Base-by-base conservation (phyloP, 2,329 filamentous ascomycete species). In the Claviceps digitariae region DNA sequence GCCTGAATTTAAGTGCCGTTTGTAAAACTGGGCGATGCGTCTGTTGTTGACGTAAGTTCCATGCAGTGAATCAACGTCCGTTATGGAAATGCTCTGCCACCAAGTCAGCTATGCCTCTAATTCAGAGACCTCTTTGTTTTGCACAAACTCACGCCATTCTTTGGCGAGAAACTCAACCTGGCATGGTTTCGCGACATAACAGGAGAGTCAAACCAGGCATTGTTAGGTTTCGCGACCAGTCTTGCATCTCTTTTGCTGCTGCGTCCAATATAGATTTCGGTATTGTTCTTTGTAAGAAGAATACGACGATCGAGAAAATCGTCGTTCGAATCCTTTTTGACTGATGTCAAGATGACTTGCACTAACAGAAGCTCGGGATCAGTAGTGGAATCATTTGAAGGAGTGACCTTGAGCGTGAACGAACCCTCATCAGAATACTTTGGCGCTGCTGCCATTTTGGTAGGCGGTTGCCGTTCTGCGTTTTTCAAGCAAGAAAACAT, bases 151-250 rank as follows among this genome's bases (percentile, higher is more conserved):
- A 79, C 79, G 64, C 74, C 70, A 7, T 64, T 60, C 2, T 72
- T 63, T 10, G 71, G 59, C 49, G 76, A 67, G 4, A 75, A 69
- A 17, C 62, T 58, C 4, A 84, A 61, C 45, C 76, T 67, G 17
- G 84, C 86, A 66, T 89, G 85, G 12, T 78, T 64, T 46, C 85
- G 74, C 25, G 84, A 87, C 73, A 89, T 84, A 38, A 88, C 84
- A 0, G 84, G 79, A 54, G 79, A 84, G 58, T 87, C 78, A 55
- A 87, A 84, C 74, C 75, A 87, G 17, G 74, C 79, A 64, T 88
- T 89, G 58, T 76, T 66, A 5, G 59, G 57, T 40, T 56, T 67
- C 63, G 59, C 72, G 63, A 58, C 58, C 9, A 68, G 61, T 2
- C 48, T 52, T 50, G 57, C 21, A 58, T 68, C 64, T 54, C 69